These are phyloP conservation scores for Giardia muris DNA, from an alignment of 208 protist species.

Conservation along the genomic window DNA sequence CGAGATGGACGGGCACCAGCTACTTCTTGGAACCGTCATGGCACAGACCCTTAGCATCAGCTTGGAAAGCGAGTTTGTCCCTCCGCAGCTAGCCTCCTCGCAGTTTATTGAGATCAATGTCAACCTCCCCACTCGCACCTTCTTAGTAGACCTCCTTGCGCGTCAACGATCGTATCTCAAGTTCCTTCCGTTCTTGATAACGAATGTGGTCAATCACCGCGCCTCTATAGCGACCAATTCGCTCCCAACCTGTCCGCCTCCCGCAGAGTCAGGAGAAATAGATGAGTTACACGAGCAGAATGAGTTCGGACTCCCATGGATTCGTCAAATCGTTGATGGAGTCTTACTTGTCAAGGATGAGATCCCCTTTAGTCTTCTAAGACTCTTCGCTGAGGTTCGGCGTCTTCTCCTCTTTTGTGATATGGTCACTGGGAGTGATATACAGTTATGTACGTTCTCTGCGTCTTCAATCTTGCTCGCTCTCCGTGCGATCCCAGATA, in stretches of 20 bases:
- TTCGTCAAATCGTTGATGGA: neutral
- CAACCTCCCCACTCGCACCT: neutral
- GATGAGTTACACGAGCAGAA: neutral
- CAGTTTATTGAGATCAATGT: neutral
- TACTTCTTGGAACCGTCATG: neutral
- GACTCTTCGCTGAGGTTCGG: neutral
- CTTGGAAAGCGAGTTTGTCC: neutral
- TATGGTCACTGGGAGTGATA: neutral
- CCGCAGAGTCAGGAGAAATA: neutral
- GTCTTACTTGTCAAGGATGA: neutral
- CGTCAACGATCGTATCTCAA: neutral
- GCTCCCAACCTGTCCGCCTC: neutral
- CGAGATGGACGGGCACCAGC: neutral
- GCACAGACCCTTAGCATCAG: neutral
- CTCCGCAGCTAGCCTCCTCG: neutral
- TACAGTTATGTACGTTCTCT: neutral
- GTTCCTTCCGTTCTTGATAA: too few relatives aligned
- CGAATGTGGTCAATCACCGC: too few relatives aligned
- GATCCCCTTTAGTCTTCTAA: neutral
- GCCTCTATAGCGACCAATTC: neutral
- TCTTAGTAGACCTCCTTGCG: neutral
- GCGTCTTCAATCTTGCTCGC: neutral
- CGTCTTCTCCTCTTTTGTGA: neutral
- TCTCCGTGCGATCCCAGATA: neutral
- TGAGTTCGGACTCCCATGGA: neutral